Conservation (phyloP, 1,139 yeast species). For the Sugiyamaella neomexicana region DNA sequence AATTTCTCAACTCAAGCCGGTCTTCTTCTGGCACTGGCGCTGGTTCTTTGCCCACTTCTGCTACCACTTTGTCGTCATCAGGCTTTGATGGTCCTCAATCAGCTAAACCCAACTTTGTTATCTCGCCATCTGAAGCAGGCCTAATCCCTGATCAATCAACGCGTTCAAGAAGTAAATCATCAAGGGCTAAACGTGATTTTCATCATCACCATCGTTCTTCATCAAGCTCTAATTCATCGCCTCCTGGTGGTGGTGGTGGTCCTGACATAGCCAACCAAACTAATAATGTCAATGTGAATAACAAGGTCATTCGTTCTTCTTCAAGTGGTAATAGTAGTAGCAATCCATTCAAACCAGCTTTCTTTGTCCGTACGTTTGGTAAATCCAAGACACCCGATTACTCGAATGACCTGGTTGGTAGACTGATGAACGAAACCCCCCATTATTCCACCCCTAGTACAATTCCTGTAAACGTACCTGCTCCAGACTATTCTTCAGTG, state of each 20-base stretch:
- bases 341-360: constrained; percentile 14
- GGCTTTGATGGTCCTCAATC: constrained; percentile 10
- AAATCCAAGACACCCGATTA: constrained; percentile 14
- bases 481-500: background rate
- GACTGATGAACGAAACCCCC: constrained; percentile 16
- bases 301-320: background rate
- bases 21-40: background rate
- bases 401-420: constrained; percentile 17
- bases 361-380: constrained; percentile 17
- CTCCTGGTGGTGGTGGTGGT: constrained; percentile 2
- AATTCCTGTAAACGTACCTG: background rate
- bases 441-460: background rate
- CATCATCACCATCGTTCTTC: constrained; percentile 11
- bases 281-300: background rate
- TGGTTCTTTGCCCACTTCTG: background rate
- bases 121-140: constrained; percentile 11
- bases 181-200: background rate
- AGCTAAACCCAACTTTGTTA: constrained; percentile 10
- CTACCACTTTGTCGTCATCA: constrained; percentile 1
- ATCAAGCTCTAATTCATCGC: constrained; percentile 10
- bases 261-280: background rate
- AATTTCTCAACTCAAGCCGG: constrained; percentile 5
- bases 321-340: background rate
- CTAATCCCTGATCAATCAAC: constrained; percentile 12
- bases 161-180: constrained; percentile 1